These are phyloP conservation scores for Aspergillus aculeatinus DNA, from an alignment of 2,329 filamentous ascomycete genomes.

Conservation along the genomic window DNA sequence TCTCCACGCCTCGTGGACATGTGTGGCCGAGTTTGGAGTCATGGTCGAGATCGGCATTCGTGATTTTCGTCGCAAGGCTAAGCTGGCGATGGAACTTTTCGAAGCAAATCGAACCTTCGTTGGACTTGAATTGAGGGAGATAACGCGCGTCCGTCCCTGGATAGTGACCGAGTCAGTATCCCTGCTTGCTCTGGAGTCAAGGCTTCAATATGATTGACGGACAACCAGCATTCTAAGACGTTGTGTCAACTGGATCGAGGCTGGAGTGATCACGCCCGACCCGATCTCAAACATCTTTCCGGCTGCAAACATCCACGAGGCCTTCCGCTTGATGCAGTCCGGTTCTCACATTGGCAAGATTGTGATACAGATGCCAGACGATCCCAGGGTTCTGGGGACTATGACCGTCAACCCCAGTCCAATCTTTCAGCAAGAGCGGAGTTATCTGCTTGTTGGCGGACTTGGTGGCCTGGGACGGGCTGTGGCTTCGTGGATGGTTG, in stretches of 20 bases:
- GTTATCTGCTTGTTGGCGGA: constrained; percentile 7
- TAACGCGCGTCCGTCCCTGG: not conserved
- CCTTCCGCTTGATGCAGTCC: constrained; percentile 4
- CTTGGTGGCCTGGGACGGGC: constrained; percentile 8
- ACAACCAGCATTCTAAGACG: not conserved
- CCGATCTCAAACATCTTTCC: not conserved
- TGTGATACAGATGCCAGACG: not conserved
- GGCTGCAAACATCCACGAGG: constrained; percentile 12
- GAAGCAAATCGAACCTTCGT: constrained; percentile 14
- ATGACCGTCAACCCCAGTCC: not conserved
- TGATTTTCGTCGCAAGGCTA: not conserved
- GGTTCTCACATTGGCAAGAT: not conserved
- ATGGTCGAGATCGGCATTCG: constrained; percentile 25
- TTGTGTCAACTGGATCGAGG: not conserved
- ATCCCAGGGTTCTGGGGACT: not conserved
- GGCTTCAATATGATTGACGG: not conserved
- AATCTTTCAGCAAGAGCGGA: not conserved
- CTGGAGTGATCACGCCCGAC: not conserved
- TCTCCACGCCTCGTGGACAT: constrained; percentile 28
- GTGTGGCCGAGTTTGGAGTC: constrained; percentile 24
- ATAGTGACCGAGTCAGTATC: not conserved
- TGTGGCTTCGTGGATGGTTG: constrained; percentile 2
- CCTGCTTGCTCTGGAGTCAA: not conserved
- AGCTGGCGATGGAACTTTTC: constrained; percentile 20
- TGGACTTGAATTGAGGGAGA: constrained; percentile 5